These are phyloP conservation scores for Stipa capillata DNA, from an alignment of 176 grass and related monocot species.

Conservation along the genomic window DNA sequence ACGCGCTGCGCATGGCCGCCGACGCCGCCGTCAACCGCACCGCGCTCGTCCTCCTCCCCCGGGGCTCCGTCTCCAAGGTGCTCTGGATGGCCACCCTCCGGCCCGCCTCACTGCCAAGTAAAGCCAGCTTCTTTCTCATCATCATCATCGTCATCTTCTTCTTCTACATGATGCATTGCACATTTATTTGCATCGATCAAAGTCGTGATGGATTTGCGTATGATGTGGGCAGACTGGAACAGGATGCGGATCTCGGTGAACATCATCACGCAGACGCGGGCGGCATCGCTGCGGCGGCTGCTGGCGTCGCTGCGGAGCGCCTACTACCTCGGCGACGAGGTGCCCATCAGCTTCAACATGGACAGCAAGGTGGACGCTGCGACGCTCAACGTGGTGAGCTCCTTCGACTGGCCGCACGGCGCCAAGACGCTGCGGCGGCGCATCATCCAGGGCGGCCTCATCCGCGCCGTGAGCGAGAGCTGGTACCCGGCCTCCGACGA, in stretches of 20 bases:
- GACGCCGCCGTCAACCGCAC: slow-evolving; percentile 45
- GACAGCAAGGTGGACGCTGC: slow-evolving; percentile 82
- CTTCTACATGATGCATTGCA: not conserved
- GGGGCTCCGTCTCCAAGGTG: slow-evolving; percentile 48
- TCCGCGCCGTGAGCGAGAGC: slow-evolving; percentile 97
- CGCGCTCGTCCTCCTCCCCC: slow-evolving; percentile 70
- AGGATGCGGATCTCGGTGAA: slow-evolving; percentile 87
- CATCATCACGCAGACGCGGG: slow-evolving; percentile 91
- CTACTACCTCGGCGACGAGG: slow-evolving; percentile 80
- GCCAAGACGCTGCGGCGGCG: slow-evolving; percentile 64
- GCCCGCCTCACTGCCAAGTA: slow-evolving; percentile 61
- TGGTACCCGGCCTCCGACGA: slow-evolving; percentile 79
- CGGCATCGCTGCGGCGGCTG: slow-evolving; percentile 51
- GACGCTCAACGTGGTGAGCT: slow-evolving; percentile 50
- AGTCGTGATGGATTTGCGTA: not conserved
- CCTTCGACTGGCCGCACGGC: slow-evolving; percentile 75
- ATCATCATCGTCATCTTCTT: slow-evolving; percentile 19
- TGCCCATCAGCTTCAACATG: slow-evolving; percentile 95
- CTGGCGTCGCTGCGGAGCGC: slow-evolving; percentile 53
- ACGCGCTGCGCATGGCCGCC: slow-evolving; percentile 73
- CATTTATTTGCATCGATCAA: not conserved
- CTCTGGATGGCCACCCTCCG: slow-evolving; percentile 92
- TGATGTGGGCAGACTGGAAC: slow-evolving; percentile 70
- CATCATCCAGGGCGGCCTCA: slow-evolving; percentile 91
- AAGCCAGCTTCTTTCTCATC: not conserved